A percentile compares a stretch with the other conserved stretches of the same genome.
Conservation (phyloP, 495 filamentous ascomycete species). For the Polyplosphaeria fusca region DNA sequence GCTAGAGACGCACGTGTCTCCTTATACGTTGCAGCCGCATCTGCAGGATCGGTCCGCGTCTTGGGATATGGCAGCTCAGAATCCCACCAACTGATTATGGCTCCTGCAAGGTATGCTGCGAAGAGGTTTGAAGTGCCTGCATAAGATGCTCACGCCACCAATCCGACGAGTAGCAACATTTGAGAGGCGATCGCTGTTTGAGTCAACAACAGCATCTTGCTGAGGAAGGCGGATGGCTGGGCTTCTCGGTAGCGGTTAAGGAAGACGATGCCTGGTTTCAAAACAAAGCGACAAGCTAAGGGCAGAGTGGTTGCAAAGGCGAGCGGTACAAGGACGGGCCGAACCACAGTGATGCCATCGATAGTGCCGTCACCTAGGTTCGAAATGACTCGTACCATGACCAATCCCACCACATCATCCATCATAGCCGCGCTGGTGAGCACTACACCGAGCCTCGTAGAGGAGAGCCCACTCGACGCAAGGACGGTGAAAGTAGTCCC, state of each 20-base stretch:
- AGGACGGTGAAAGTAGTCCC: conserved; percentile 79
- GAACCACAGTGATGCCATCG: conserved; percentile 48
- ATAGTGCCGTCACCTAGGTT: conserved; percentile 48
- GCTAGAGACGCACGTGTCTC: too few species aligned
- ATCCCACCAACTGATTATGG: conserved; percentile 57
- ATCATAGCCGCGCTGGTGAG: conserved; percentile 73
- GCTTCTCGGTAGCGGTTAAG: conserved; percentile 18
- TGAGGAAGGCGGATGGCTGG: conserved; percentile 10
- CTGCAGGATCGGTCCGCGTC: too few species aligned
- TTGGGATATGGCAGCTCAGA: conserved; percentile 28
- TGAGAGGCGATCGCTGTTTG: conserved; percentile 45
- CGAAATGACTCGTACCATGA: conserved; percentile 69
- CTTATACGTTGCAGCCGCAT: not conserved
- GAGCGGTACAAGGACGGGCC: conserved; percentile 58
- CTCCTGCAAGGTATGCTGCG: conserved; percentile 66
- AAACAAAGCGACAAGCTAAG: conserved; percentile 46
- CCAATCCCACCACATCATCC: conserved; percentile 78
- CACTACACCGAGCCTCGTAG: conserved; percentile 65
- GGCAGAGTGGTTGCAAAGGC: conserved; percentile 52
- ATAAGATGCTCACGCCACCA: conserved; percentile 58
- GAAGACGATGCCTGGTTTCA: conserved; percentile 42
- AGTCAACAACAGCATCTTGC: not conserved
- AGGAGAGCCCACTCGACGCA: conserved; percentile 51
- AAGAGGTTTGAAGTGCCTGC: conserved; percentile 69
- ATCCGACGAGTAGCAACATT: conserved; percentile 49